Evolutionary conservation across 2,329 filamentous ascomycete species (phyloP), one percentile per base, ranked within the genome.

Genomic region (Venturia carpophila): DNA sequence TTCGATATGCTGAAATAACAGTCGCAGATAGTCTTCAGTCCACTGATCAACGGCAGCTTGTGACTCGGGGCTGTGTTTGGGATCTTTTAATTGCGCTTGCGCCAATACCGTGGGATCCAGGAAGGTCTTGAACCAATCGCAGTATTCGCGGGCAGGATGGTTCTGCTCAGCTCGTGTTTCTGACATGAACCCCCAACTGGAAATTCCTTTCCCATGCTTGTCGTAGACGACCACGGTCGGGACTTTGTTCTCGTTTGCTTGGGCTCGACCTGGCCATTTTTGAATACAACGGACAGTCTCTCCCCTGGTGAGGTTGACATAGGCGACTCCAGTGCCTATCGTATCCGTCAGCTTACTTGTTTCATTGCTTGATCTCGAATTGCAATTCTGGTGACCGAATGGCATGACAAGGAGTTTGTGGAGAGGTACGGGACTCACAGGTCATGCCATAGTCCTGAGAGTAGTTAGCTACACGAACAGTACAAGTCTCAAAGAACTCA

Each of bases 121-220:
- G 68, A 79, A 83, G 67, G 82, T 82, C 69, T 84, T 84, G 76
- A 84, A 84, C 76, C 82, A 82, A 65, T 83, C 80, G 9, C 75
- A 74, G 47, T 74, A 71, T 17, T 76, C 75, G 45, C 78, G 77
- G 27, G 80, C 76, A 19, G 80, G 75, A 10, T 82, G 79, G 21
- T 69, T 71, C 11, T 68, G 69, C 60, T 75, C 74, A 41, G 21
- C 21, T 6, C 69, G 67, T 2, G 71, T 74, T 34, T 79, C 78
- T 49, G 81, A 83, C 37, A 80, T 73, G 68, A 81, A 83, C 0
- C 82, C 82, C 82, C 82, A 84, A 0, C 79, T 81, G 0, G 79
- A 79, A 6, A 82, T 72, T 2, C 67, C 27, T 11, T 67, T 72
- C 3, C 71, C 71, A 66, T 78, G 73, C 5, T 71, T 66, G 42